Evolutionary conservation across 352 stramenopile species (phyloP).

Genomic region (Globisporangium takayamanum): DNA sequence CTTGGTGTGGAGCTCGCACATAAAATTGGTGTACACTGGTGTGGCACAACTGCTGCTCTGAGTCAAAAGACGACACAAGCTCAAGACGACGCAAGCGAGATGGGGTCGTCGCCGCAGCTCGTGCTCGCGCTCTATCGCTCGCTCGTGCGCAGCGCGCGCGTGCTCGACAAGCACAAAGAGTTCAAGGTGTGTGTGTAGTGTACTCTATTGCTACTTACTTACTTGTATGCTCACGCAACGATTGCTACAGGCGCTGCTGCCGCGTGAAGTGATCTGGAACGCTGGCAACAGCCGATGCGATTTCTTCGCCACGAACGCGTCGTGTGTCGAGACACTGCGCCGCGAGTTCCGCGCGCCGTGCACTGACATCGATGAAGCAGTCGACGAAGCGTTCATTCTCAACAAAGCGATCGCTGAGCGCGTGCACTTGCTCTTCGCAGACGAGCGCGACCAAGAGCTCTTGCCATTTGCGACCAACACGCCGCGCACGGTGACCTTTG

Average conservation of each 20-base stretch:
- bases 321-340: conserved; percentile 46
- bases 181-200: conserved; percentile 43
- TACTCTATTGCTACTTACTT: background rate
- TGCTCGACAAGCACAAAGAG: conserved; percentile 43
- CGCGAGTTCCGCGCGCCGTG: conserved; percentile 32
- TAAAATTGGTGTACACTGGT: too few relatives aligned
- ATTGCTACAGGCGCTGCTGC: conserved; percentile 42
- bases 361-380: conserved; percentile 23
- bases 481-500: conserved; percentile 25
- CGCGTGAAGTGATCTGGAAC: conserved; percentile 52
- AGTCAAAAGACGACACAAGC: too few relatives aligned
- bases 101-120: conserved; percentile 38
- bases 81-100: conserved; percentile 2
- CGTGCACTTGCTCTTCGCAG: conserved; percentile 52
- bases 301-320: conserved; percentile 50
- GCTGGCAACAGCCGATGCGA: conserved; percentile 42
- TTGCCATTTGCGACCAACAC: conserved; percentile 25
- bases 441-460: conserved; percentile 37
- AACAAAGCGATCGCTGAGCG: conserved; percentile 60
- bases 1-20: background rate
- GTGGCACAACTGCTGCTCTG: too few relatives aligned
- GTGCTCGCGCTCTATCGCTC: conserved; percentile 66
- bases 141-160: conserved; percentile 55
- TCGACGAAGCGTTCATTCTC: conserved; percentile 61
- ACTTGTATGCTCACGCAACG: background rate